phyloP scores from a whole-genome alignment of 805 yeast species.

The Scheffersomyces stipitis region DNA sequence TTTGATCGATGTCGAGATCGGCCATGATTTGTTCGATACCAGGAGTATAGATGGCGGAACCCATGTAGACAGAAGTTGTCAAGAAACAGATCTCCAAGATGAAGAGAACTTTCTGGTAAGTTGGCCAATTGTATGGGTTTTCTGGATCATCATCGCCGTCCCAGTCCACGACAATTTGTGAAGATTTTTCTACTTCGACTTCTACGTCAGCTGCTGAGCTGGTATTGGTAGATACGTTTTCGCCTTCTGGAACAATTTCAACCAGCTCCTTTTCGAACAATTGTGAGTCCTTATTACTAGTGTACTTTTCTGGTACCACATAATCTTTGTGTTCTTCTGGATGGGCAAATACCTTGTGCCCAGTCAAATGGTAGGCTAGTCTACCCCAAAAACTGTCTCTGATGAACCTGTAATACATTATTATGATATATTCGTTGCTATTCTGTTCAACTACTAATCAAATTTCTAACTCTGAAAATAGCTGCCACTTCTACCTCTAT shows the following conservation, averaged over 20 bases:
- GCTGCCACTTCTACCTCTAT: no score
- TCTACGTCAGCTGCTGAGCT: background rate
- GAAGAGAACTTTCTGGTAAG: constrained; percentile 36
- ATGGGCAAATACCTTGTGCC: constrained; percentile 20
- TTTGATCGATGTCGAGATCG: constrained; percentile 45
- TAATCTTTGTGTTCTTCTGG: constrained; percentile 15
- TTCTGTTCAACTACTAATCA: no score
- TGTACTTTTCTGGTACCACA: constrained; percentile 16
- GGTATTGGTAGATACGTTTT: no score
- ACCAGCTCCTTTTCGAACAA: no score
- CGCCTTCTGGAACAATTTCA: no score
- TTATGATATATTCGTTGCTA: no score
- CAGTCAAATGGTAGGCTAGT: constrained; percentile 24
- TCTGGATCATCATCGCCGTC: constrained; percentile 52
- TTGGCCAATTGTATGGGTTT: constrained; percentile 59
- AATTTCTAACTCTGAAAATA: no score
- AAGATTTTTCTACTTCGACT: background rate
- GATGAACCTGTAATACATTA: constrained; percentile 17
- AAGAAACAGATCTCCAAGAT: constrained; percentile 41
- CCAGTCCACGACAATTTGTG: constrained; percentile 24
- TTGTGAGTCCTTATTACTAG: background rate
- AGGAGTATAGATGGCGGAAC: constrained; percentile 57
- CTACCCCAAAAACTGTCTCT: constrained; percentile 35
- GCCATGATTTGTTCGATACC: constrained; percentile 44
- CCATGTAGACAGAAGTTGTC: constrained; percentile 54